Evolutionary conservation across 2,329 filamentous ascomycete genomes (phyloP).

Genomic region (Trichoderma afroharzianum): DNA sequence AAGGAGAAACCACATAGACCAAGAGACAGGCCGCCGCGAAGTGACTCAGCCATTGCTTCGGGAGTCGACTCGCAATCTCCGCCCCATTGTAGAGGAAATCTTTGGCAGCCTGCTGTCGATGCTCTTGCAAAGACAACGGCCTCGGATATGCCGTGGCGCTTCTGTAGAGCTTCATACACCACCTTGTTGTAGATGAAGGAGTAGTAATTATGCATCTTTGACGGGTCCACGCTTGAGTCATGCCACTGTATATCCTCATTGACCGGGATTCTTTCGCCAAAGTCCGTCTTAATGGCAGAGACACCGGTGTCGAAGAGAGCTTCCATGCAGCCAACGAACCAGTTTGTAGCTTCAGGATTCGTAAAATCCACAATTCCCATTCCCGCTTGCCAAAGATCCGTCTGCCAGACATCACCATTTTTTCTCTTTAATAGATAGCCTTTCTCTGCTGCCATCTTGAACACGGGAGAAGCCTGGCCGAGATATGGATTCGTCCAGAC

Average conservation of each 20-base stretch:
- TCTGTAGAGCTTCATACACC: constrained; percentile 63
- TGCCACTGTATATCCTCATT: constrained; percentile 62
- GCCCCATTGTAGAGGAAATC: constrained; percentile 69
- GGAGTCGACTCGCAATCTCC: constrained; percentile 73
- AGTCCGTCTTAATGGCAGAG: constrained; percentile 72
- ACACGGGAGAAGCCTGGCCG: constrained; percentile 64
- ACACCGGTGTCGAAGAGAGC: constrained; percentile 65
- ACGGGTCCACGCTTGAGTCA: constrained; percentile 55
- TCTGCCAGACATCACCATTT: constrained; percentile 70
- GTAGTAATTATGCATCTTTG: constrained; percentile 74
- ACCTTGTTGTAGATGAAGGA: constrained; percentile 69
- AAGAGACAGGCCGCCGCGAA: constrained; percentile 62
- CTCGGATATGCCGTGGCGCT: constrained; percentile 47
- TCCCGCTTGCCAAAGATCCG: constrained; percentile 74
- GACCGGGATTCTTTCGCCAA: constrained; percentile 68
- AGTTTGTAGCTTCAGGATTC: constrained; percentile 62
- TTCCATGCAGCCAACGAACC: constrained; percentile 61
- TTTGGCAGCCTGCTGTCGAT: constrained; percentile 64
- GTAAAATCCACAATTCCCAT: constrained; percentile 75
- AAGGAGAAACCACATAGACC: constrained; percentile 63
- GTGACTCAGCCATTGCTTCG: constrained; percentile 68
- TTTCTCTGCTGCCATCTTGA: constrained; percentile 59
- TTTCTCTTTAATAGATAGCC: constrained; percentile 67
- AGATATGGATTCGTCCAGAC: constrained; percentile 78
- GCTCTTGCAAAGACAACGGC: constrained; percentile 65